phyloP scores from a whole-genome alignment of 129 eudicot genomes.

The Silybum marianum region DNA sequence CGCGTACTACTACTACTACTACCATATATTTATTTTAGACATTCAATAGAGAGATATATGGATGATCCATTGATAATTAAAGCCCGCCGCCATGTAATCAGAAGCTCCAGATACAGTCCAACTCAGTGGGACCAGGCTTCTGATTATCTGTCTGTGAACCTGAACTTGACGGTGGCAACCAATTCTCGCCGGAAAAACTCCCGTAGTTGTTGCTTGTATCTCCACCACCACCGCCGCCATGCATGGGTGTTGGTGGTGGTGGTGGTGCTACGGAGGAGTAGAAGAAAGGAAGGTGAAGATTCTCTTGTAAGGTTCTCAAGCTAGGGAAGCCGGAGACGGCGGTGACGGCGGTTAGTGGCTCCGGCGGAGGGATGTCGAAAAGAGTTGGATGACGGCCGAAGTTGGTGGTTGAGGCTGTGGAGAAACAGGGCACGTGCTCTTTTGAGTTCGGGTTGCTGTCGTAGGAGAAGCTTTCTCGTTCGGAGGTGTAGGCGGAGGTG shows the following conservation, averaged over 20 bases:
- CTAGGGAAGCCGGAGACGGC: constrained; percentile 55
- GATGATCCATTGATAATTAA: constrained; percentile 3
- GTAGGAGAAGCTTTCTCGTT: constrained; percentile 48
- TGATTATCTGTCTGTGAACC: constrained; percentile 28
- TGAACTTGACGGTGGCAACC: constrained; percentile 38
- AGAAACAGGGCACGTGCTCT: constrained; percentile 99
- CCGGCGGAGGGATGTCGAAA: constrained; percentile 47
- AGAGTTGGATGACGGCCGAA: constrained; percentile 19
- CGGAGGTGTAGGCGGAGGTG: constrained; percentile 33
- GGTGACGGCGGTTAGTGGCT: constrained; percentile 20
- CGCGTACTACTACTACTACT: background rate
- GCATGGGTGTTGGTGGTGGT: constrained; percentile 39
- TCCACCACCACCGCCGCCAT: background rate
- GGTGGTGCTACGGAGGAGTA: constrained; percentile 42
- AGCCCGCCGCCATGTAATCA: constrained; percentile 29
- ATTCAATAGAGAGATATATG: background rate
- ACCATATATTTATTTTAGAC: background rate
- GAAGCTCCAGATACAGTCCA: constrained; percentile 87
- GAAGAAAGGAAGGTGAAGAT: constrained; percentile 60
- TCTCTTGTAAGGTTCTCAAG: constrained; percentile 73
- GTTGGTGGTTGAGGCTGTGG: constrained; percentile 59
- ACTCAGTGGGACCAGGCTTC: constrained; percentile 57
- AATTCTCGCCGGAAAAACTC: constrained; percentile 29
- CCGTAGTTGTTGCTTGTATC: constrained; percentile 26
- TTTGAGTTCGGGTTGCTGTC: constrained; percentile 41